phyloP scores from a whole-genome alignment of 1,139 yeast genomes.

The Hyphopichia khmerensis region DNA sequence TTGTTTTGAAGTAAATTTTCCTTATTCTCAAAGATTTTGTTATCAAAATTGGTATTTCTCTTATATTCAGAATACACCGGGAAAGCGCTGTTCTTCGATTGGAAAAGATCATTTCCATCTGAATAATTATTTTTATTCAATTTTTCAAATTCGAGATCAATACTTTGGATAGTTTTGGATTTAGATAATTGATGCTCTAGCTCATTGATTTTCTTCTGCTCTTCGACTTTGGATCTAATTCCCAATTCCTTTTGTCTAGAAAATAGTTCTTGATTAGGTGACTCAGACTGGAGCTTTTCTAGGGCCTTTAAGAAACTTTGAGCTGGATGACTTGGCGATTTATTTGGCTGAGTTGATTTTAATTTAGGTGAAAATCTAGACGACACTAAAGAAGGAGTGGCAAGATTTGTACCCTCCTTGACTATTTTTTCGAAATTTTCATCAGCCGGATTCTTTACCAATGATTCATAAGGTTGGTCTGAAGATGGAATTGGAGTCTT shows the following conservation, averaged over 20 bases:
- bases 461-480: background rate
- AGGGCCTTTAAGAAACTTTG: conserved; percentile 8
- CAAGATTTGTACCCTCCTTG: background rate
- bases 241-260: conserved; percentile 25
- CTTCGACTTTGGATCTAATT: conserved; percentile 26
- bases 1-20: conserved; percentile 5
- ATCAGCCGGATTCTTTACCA: background rate
- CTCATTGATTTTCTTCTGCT: conserved; percentile 21
- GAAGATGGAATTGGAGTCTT: background rate
- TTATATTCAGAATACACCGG: background rate
- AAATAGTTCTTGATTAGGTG: conserved; percentile 10
- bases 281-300: conserved; percentile 6
- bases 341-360: background rate
- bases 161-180: conserved; percentile 2
- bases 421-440: background rate
- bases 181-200: conserved; percentile 9
- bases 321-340: conserved; percentile 6
- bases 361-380: conserved; percentile 15
- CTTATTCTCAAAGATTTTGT: conserved; percentile 5
- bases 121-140: background rate
- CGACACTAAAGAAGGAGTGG: conserved; percentile 14
- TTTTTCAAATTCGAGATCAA: conserved; percentile 1
- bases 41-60: background rate
- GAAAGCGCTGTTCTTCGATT: background rate
- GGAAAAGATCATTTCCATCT: background rate